Conservation (phyloP, 352 stramenopile genomes). For the Paralagenidium karlingii region DNA sequence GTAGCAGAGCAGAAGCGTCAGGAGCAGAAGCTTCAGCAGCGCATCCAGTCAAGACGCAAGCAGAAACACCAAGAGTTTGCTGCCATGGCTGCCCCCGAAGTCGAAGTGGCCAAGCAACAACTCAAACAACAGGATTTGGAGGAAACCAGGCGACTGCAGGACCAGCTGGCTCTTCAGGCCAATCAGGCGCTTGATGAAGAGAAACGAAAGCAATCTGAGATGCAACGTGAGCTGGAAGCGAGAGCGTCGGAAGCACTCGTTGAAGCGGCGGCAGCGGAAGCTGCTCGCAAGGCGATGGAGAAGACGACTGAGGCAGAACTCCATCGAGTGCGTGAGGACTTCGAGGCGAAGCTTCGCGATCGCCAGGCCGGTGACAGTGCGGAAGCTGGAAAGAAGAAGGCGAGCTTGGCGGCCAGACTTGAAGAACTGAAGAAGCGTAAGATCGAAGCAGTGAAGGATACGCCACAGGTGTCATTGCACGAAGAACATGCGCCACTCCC, state of each 20-base stretch:
- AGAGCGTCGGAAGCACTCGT: too few species aligned
- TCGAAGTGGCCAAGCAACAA: too few species aligned
- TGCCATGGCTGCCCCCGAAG: slow-evolving; percentile 1
- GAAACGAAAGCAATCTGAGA: neutral
- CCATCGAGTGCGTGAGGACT: slow-evolving; percentile 15
- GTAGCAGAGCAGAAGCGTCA: slow-evolving; percentile 6
- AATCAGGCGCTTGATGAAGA: slow-evolving; percentile 7
- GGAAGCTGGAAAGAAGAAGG: too few species aligned
- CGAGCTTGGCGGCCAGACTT: too few species aligned
- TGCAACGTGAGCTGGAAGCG: neutral
- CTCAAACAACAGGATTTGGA: too few species aligned
- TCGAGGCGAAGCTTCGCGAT: slow-evolving; percentile 1
- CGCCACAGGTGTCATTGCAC: too few species aligned
- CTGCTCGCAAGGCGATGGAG: slow-evolving; percentile 15
- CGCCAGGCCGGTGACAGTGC: neutral
- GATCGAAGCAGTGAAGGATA: too few species aligned
- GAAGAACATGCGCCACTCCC: too few species aligned
- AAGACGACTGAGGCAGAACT: slow-evolving; percentile 12
- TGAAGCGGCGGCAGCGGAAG: slow-evolving; percentile 11
- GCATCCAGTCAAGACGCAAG: slow-evolving; percentile 1
- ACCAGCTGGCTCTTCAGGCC: slow-evolving; percentile 4
- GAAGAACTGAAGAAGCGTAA: too few species aligned
- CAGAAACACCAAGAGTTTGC: too few species aligned
- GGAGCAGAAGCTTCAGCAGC: slow-evolving; percentile 5
- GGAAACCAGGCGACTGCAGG: too few species aligned